A percentile compares a stretch with the other conserved stretches of the same genome.
Evolutionary conservation across 2,329 filamentous ascomycete genomes (phyloP).

Genomic region (Talaromyces sp.): DNA sequence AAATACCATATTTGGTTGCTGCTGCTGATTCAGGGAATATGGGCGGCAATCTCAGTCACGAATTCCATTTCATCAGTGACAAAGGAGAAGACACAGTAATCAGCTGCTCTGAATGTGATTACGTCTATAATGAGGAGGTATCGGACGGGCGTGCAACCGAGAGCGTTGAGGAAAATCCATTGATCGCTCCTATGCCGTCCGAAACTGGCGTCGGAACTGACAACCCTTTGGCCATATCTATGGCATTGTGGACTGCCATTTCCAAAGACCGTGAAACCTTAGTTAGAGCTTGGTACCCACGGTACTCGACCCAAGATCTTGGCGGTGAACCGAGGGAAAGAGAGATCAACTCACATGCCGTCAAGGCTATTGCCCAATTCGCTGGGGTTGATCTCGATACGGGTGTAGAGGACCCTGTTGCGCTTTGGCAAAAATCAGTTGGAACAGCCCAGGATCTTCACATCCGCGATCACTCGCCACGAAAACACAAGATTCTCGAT

Average conservation of each 20-base stretch:
- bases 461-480: not conserved
- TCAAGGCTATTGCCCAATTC: slow-evolving; percentile 54
- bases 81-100: slow-evolving; percentile 85
- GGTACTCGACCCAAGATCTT: slow-evolving; percentile 35
- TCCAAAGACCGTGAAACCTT: slow-evolving; percentile 60
- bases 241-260: slow-evolving; percentile 39
- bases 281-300: slow-evolving; percentile 66
- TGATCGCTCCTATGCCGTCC: slow-evolving; percentile 23
- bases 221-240: slow-evolving; percentile 32
- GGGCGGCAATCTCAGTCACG: slow-evolving; percentile 87
- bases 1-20: slow-evolving; percentile 77
- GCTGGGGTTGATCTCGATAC: slow-evolving; percentile 66
- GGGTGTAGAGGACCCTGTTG: slow-evolving; percentile 58
- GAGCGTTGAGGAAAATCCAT: slow-evolving; percentile 13
- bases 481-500: slow-evolving; percentile 31
- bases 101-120: slow-evolving; percentile 67
- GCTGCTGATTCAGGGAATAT: slow-evolving; percentile 94
- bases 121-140: slow-evolving; percentile 86
- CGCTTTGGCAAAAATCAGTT: slow-evolving; percentile 47
- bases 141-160: slow-evolving; percentile 46
- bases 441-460: not conserved
- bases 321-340: slow-evolving; percentile 33
- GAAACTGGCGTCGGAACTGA: slow-evolving; percentile 23
- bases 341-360: slow-evolving; percentile 56
- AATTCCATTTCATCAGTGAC: slow-evolving; percentile 78